Evolutionary conservation across 257 asterid genomes (phyloP).

Genomic region (Solanum paucissectum): DNA sequence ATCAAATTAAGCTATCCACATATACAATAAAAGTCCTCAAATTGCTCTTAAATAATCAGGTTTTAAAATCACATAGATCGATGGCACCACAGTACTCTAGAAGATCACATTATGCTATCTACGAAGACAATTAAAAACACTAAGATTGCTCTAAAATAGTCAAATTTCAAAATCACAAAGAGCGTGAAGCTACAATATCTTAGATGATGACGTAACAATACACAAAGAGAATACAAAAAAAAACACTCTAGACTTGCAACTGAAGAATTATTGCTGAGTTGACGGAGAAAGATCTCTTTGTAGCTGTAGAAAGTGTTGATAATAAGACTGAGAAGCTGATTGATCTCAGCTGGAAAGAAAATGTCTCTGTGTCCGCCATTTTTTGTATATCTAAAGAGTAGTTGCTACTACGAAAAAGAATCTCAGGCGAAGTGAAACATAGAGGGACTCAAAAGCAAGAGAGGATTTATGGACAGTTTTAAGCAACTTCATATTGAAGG

Average conservation of each 20-base stretch:
- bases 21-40: neutral
- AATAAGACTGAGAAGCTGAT: constrained; percentile 36
- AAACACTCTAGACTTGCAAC: constrained; percentile 19
- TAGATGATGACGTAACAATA: too few species aligned
- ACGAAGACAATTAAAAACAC: too few species aligned
- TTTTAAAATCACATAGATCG: neutral
- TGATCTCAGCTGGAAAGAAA: constrained; percentile 58
- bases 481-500: neutral
- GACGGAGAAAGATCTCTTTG: constrained; percentile 52
- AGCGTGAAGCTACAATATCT: too few species aligned
- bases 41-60: neutral
- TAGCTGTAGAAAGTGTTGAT: constrained; percentile 48
- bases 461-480: neutral
- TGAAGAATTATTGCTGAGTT: constrained; percentile 38
- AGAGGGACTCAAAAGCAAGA: neutral
- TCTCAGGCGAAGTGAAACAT: neutral
- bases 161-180: too few species aligned
- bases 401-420: neutral
- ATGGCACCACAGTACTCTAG: neutral
- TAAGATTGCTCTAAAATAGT: too few species aligned
- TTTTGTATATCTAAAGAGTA: neutral
- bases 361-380: constrained; percentile 34
- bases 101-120: too few species aligned
- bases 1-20: neutral
- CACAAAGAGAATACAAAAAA: too few species aligned